Base-by-base conservation (phyloP, 768 basidiomycete species). In the Pleurotus tuber-regium region DNA sequence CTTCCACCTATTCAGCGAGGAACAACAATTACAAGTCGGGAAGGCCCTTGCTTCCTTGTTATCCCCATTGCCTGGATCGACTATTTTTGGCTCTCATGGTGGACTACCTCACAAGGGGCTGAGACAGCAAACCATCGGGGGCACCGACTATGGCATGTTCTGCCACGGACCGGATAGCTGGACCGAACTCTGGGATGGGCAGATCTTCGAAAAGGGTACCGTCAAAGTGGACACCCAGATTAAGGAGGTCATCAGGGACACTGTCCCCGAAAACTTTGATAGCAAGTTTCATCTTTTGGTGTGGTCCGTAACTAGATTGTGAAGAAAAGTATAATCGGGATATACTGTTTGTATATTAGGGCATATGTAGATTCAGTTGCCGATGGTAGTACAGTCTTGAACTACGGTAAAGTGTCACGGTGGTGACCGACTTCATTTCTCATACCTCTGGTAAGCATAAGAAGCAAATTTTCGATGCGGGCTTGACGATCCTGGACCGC, bases 381-480 rank as follows among this genome's bases (percentile, higher is more conserved):
- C 8, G 14, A 7, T 21, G 18, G 42, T n/a, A 43, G 42, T 16
- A 10, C 9, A 23, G n/a, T 14, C 24, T n/a, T n/a, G 25, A n/a
- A 43, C 21, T 23, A 26, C 18, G 9, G 42, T n/a, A 31, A 46
- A 30, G 16, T 16, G 31, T 33, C 31, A 21, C 7, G 46, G 31
- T 31, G 52, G 42, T 47, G 63, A 61, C 52, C 46, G 10, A 48
- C 2, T 33, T 78, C 78, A 51, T 76, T 79, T 54, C 84, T 70
- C 80, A 83, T 81, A 0, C 80, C 80, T 38, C 84, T 73, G 5
- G 87, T 88, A 54, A 92, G 72, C 67, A 78, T 79, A 46, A 89
- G 62, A 35, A 92, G 58, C 36, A 92, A 68, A 44, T 78, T 79
- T 65, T 92, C 89, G 55, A 92, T 92, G 30, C 89, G 78, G 14